A percentile compares a stretch with the other conserved stretches of the same genome.
Evolutionary conservation across 257 asterid genomes (phyloP).

Genomic region (Plantago ovata): DNA sequence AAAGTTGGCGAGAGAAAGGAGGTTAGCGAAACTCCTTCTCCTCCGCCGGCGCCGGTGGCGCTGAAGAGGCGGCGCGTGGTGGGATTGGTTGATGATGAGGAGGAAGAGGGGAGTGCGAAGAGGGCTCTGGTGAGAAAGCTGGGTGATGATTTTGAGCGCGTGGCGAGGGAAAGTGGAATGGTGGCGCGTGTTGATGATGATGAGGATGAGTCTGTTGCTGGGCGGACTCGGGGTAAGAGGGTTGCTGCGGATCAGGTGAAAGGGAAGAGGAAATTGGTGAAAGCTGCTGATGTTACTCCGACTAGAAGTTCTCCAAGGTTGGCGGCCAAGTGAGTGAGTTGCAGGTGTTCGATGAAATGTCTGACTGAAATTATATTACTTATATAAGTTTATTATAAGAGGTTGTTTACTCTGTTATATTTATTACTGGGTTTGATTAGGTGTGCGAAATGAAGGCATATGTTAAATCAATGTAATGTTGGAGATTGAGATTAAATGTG

Average conservation of each 20-base stretch:
- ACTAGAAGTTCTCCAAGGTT: constrained; percentile 64
- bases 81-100: constrained; percentile 43
- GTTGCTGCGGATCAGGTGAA: constrained; percentile 9
- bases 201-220: constrained; percentile 14
- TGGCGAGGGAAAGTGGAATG: constrained; percentile 51
- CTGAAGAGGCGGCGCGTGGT: constrained; percentile 59
- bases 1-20: not conserved
- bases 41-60: constrained; percentile 74
- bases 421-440: not conserved
- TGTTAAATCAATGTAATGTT: not conserved
- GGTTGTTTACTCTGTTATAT: not conserved
- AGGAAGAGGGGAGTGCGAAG: constrained; percentile 22
- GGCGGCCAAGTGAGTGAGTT: constrained; percentile 23
- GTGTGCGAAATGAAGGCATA: not conserved
- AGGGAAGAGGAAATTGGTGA: constrained; percentile 26
- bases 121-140: constrained; percentile 60
- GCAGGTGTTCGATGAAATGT: constrained; percentile 28
- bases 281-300: constrained; percentile 26
- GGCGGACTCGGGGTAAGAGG: constrained; percentile 33
- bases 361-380: constrained; percentile 9
- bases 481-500: no score
- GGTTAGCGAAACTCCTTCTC: constrained; percentile 32
- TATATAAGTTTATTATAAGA: not conserved
- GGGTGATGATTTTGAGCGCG: constrained; percentile 74
- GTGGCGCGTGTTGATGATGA: not conserved